A percentile compares a stretch with the other conserved stretches of the same genome.
phyloP scores from a whole-genome alignment of 441 rosid species.

The Kokia cookei region DNA sequence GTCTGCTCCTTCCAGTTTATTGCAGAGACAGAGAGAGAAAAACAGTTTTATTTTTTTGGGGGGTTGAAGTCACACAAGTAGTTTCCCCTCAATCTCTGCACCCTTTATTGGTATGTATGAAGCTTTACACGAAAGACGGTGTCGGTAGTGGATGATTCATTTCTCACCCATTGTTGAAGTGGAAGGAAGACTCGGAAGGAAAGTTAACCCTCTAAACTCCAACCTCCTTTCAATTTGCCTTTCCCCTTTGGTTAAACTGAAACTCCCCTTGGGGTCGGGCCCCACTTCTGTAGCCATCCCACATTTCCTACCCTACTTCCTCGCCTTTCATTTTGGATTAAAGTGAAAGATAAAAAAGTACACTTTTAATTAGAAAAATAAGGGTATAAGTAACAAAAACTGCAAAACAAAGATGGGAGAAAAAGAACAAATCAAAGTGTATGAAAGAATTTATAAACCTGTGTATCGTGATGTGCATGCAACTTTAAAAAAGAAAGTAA shows the following conservation, averaged over 20 bases:
- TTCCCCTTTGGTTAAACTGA: not conserved
- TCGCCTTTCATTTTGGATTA: too few relatives aligned
- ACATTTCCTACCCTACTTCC: too few relatives aligned
- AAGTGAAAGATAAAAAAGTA: too few relatives aligned
- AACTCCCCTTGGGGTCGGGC: too few relatives aligned
- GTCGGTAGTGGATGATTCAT: not conserved
- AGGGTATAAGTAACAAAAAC: not conserved
- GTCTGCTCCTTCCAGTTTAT: not conserved
- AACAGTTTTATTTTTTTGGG: not conserved
- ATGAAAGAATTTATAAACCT: not conserved
- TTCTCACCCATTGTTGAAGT: not conserved
- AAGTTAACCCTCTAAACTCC: not conserved
- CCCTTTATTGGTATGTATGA: constrained; percentile 9
- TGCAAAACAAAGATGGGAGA: not conserved
- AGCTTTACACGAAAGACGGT: constrained; percentile 12
- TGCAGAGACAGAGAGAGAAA: not conserved
- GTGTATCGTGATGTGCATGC: not conserved
- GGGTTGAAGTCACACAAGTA: not conserved
- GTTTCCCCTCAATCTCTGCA: not conserved
- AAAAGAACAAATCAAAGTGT: not conserved
- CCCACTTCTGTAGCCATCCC: not conserved
- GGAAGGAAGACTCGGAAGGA: not conserved
- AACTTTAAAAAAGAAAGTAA: not conserved
- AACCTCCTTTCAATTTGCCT: not conserved
- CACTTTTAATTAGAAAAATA: too few relatives aligned